Evolutionary conservation across 257 asterid genomes (phyloP), one percentile per base, ranked within the genome.

Genomic region (Schizonepeta tenuifolia): DNA sequence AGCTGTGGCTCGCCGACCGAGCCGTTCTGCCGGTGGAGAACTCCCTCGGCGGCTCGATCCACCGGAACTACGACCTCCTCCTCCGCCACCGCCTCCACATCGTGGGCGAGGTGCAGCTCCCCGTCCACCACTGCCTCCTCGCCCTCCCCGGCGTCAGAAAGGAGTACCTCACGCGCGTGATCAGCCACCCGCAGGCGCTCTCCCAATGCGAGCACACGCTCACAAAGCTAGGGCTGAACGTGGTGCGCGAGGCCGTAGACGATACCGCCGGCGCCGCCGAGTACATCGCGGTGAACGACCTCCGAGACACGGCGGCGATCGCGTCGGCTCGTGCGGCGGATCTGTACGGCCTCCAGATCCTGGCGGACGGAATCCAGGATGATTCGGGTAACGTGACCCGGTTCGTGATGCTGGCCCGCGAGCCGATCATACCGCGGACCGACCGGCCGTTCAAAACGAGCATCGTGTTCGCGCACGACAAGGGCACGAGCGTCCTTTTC

Each of bases 21-120:
- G 99, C 99, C 3, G 99, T 95, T 3, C 82, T 95, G 51, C 99
- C 99, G 1, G 98, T 95, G 22, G 99, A 95, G 63, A 95, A 92
- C 55, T 92, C 99, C 3, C 84, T 90, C 1, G 99, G 99, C 54
- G 99, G 99, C 7, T 92, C 98, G 0, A 95, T 95, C 31, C 99
- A 95, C 80, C 90, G 99, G 3, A 95, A 95, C 53, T 95, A 95
- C 82, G 99, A 95, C 56, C 97, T 95, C 61, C 97, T 95, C 77
- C 95, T 95, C 77, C 97, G 99, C 40, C 99, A 92, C 90, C 95
- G 98, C 71, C 96, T 93, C 85, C 98, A 93, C 82, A 93, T 93
- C 56, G 97, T 93, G 15, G 97, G 98, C 5, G 98, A 93, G 69
- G 96, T 93, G 15, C 98, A 93, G 73, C 90, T 91, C 47, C 91